phyloP scores from a whole-genome alignment of 495 filamentous ascomycete species.

The Annulohypoxylon stygium region DNA sequence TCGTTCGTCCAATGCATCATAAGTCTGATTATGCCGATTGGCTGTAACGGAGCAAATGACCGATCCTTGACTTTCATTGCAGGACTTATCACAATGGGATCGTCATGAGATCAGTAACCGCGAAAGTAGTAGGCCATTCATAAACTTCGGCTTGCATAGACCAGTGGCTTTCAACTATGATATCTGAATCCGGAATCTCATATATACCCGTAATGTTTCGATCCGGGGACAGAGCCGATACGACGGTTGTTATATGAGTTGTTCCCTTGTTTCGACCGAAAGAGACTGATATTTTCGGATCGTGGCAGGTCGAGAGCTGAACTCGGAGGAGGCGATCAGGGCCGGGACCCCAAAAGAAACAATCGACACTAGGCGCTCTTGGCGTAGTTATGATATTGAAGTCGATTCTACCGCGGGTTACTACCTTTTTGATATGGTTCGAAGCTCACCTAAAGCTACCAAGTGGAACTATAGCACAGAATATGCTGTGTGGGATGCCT shows the following conservation, averaged over 20 bases:
- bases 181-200: constrained; percentile 13
- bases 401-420: background rate
- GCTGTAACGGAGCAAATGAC: background rate
- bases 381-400: constrained; percentile 10
- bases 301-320: background rate
- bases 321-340: background rate
- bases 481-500: constrained; percentile 12
- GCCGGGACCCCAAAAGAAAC: constrained; percentile 18
- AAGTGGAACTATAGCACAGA: constrained; percentile 1
- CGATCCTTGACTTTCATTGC: background rate
- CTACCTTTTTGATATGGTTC: background rate
- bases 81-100: background rate
- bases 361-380: background rate
- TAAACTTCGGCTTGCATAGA: constrained; percentile 4
- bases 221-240: background rate
- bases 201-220: constrained; percentile 13
- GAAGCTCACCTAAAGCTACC: background rate
- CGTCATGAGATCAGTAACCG: background rate
- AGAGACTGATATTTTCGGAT: constrained; percentile 10
- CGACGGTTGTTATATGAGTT: background rate
- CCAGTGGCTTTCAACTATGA: constrained; percentile 2
- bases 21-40: constrained; percentile 8
- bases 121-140: constrained; percentile 1
- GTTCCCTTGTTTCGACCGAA: background rate
- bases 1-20: background rate